phyloP scores from a whole-genome alignment of 768 basidiomycete genomes.

The Cystofilobasidium bisporidii region DNA sequence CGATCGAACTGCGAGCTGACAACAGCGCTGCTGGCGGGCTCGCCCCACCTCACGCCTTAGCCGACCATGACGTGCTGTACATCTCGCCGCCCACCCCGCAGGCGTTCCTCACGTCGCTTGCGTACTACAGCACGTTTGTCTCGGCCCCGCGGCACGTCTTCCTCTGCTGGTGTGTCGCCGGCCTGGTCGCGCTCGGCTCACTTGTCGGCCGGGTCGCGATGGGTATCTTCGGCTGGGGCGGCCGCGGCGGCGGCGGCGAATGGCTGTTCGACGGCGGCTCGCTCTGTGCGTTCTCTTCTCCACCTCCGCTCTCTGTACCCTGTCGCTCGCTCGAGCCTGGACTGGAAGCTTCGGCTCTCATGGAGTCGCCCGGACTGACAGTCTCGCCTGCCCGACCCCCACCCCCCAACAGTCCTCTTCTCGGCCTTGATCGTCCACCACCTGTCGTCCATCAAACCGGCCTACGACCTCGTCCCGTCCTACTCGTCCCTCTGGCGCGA shows the following conservation, averaged over 20 bases:
- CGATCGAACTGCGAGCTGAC: no score
- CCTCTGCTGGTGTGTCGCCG: constrained; percentile 33
- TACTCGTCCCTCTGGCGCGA: constrained; percentile 4
- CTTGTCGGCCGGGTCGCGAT: constrained; percentile 26
- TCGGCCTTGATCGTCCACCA: constrained; percentile 15
- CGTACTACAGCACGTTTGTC: constrained; percentile 37
- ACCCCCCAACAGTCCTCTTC: constrained; percentile 24
- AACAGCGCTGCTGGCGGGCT: constrained; percentile 46
- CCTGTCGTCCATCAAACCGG: constrained; percentile 21
- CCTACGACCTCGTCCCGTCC: constrained; percentile 13
- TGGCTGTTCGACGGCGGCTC: constrained; percentile 40
- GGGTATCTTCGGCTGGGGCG: constrained; percentile 32
- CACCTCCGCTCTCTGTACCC: constrained; percentile 6
- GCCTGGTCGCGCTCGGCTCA: constrained; percentile 33
- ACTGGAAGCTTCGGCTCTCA: no score
- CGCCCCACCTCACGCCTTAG: constrained; percentile 21
- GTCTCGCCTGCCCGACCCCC: no score
- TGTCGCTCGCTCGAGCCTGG: no score
- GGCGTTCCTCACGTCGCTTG: constrained; percentile 35
- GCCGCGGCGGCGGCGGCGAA: constrained; percentile 33
- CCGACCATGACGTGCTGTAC: constrained; percentile 41
- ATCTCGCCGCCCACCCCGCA: constrained; percentile 36
- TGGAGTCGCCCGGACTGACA: no score
- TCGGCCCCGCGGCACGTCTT: constrained; percentile 31
- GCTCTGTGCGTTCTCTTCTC: constrained; percentile 33